These are phyloP conservation scores for Hypomontagnella submonticulosa DNA, from an alignment of 495 filamentous ascomycete genomes.

Conservation along the genomic window DNA sequence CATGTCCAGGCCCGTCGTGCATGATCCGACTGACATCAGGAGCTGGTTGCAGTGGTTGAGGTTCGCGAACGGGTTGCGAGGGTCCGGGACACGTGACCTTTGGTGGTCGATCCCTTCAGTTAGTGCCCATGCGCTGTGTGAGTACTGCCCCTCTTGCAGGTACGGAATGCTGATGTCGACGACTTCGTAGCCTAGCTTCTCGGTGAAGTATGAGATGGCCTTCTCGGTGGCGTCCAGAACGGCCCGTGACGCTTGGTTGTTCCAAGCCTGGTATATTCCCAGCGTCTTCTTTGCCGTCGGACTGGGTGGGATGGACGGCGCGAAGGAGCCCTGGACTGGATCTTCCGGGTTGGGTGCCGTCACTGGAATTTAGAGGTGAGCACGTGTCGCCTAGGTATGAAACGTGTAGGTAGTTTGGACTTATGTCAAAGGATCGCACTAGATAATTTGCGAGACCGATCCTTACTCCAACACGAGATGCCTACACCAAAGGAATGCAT, in stretches of 20 bases:
- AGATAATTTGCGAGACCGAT: no score
- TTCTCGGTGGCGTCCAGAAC: constrained; percentile 70
- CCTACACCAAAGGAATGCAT: background rate
- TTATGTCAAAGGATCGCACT: no score
- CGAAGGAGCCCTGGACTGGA: constrained; percentile 52
- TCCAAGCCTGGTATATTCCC: constrained; percentile 81
- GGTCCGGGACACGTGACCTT: constrained; percentile 37
- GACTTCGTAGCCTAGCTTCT: constrained; percentile 69
- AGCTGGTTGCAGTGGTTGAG: constrained; percentile 79
- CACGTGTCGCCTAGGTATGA: background rate
- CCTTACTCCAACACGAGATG: no score
- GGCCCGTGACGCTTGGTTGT: constrained; percentile 70
- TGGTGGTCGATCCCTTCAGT: constrained; percentile 66
- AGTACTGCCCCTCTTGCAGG: constrained; percentile 76
- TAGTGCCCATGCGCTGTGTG: constrained; percentile 85
- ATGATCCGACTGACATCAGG: constrained; percentile 70
- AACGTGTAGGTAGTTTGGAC: no score
- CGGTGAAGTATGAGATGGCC: constrained; percentile 70
- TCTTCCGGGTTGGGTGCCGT: constrained; percentile 72
- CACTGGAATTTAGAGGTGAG: constrained; percentile 55
- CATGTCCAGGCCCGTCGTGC: constrained; percentile 75
- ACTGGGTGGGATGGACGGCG: constrained; percentile 57
- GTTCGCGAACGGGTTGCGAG: constrained; percentile 39
- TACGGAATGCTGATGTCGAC: constrained; percentile 82
- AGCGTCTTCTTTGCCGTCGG: constrained; percentile 60